Evolutionary conservation across 2,329 filamentous ascomycete species (phyloP).

Genomic region (Exserohilum turcica): DNA sequence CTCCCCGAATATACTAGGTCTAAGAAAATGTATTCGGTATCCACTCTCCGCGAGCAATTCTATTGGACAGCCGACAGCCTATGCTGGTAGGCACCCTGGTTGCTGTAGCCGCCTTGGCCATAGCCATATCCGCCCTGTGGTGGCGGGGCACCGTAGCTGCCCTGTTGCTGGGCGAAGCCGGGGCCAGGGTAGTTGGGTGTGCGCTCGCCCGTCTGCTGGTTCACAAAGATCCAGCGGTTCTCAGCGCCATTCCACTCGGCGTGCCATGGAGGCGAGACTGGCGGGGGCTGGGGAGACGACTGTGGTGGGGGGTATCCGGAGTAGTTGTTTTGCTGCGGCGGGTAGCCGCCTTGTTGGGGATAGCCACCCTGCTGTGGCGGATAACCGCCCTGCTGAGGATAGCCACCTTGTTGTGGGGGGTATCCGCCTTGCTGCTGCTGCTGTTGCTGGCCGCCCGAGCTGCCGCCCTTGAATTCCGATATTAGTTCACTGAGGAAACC

Average conservation of each 20-base stretch:
- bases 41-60: too few species aligned
- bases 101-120: conserved; percentile 20
- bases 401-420: neutral
- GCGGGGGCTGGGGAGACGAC: conserved; percentile 24
- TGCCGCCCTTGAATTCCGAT: conserved; percentile 21
- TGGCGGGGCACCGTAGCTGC: conserved; percentile 19
- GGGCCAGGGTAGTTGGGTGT: conserved; percentile 31
- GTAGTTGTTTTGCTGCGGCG: neutral
- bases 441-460: neutral
- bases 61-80: too few species aligned
- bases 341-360: conserved; percentile 8
- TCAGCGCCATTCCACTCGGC: conserved; percentile 32
- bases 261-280: conserved; percentile 33
- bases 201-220: conserved; percentile 32
- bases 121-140: conserved; percentile 18
- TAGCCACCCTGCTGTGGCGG: conserved; percentile 12
- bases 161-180: conserved; percentile 29
- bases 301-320: conserved; percentile 11
- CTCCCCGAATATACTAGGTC: too few species aligned
- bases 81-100: conserved; percentile 25
- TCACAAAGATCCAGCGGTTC: conserved; percentile 34
- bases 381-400: conserved; percentile 1
- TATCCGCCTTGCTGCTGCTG: conserved; percentile 1
- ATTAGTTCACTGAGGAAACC: conserved; percentile 28
- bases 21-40: too few species aligned